Percentiles rank a stretch among this genome's conserved stretches.
Evolutionary conservation across 495 filamentous ascomycete genomes (phyloP).

Genomic region (Neohortaea acidophila): DNA sequence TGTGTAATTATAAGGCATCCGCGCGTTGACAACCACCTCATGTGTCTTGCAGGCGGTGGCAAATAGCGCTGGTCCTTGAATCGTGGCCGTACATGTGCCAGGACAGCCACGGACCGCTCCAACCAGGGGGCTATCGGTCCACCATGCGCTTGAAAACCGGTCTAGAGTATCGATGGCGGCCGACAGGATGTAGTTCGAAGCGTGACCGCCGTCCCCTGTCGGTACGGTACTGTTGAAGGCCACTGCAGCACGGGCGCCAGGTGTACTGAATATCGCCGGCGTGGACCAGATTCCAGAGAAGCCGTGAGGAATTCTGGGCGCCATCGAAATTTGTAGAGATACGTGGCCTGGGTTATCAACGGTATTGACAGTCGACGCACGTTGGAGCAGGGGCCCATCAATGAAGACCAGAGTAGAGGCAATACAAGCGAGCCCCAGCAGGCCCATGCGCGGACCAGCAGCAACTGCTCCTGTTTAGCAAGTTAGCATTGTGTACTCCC

Average conservation of each 20-base stretch:
- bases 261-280: background rate
- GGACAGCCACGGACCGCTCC: too few species aligned
- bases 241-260: background rate
- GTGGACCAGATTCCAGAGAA: background rate
- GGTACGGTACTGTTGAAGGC: too few species aligned
- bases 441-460: conserved; percentile 3
- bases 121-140: too few species aligned
- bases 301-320: conserved; percentile 2
- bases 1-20: too few species aligned
- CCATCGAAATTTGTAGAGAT: conserved; percentile 1
- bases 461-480: conserved; percentile 2
- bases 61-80: too few species aligned
- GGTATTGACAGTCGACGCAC: conserved; percentile 8
- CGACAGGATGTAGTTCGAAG: background rate
- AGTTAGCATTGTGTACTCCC: background rate
- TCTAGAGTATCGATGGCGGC: too few species aligned
- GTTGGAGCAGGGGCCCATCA: conserved; percentile 12
- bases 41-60: too few species aligned
- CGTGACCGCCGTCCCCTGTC: background rate
- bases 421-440: conserved; percentile 8
- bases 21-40: too few species aligned
- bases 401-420: conserved; percentile 5
- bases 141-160: background rate
- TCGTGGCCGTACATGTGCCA: too few species aligned
- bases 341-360: background rate